A percentile compares a stretch with the other conserved stretches of the same genome.
Evolutionary conservation across 441 rosid genomes (phyloP).

Genomic region (Erodium texanum): DNA sequence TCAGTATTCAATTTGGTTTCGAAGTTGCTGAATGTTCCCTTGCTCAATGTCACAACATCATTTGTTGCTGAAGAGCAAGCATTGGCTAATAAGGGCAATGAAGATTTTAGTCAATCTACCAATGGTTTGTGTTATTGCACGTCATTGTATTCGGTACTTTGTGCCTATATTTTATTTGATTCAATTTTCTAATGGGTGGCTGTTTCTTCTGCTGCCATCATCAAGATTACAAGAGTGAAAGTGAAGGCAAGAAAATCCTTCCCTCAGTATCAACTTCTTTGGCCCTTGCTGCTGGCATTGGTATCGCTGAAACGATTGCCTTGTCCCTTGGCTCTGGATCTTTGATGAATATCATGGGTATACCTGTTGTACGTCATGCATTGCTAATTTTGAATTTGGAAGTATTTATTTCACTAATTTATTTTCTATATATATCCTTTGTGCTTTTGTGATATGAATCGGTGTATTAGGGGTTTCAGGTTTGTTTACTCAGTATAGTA

Average conservation of each 20-base stretch:
- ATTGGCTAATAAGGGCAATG: conserved; percentile 20
- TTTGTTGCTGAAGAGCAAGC: conserved; percentile 90
- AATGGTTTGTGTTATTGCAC: conserved; percentile 13
- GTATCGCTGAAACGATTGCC: conserved; percentile 66
- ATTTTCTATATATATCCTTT: not conserved
- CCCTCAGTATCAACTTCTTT: conserved; percentile 76
- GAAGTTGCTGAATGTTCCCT: conserved; percentile 75
- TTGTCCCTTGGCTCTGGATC: conserved; percentile 64
- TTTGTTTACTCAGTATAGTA: not conserved
- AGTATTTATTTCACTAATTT: not conserved
- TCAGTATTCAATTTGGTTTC: conserved; percentile 80
- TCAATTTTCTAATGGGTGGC: not conserved
- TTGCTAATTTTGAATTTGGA: conserved; percentile 17
- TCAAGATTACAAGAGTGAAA: conserved; percentile 28
- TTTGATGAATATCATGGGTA: conserved; percentile 85
- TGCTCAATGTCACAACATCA: conserved; percentile 78
- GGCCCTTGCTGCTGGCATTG: conserved; percentile 71
- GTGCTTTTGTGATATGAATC: not conserved
- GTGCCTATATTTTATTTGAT: not conserved
- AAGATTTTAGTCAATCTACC: conserved; percentile 16
- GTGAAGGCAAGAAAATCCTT: conserved; percentile 40
- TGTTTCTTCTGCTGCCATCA: not conserved
- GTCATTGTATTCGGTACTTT: not conserved
- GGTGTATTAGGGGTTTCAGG: not conserved
- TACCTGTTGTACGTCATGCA: conserved; percentile 66